Evolutionary conservation across 2,329 filamentous ascomycete genomes (phyloP), one percentile per base, ranked within the genome.

Genomic region (Pseudohalonectria lignicola): DNA sequence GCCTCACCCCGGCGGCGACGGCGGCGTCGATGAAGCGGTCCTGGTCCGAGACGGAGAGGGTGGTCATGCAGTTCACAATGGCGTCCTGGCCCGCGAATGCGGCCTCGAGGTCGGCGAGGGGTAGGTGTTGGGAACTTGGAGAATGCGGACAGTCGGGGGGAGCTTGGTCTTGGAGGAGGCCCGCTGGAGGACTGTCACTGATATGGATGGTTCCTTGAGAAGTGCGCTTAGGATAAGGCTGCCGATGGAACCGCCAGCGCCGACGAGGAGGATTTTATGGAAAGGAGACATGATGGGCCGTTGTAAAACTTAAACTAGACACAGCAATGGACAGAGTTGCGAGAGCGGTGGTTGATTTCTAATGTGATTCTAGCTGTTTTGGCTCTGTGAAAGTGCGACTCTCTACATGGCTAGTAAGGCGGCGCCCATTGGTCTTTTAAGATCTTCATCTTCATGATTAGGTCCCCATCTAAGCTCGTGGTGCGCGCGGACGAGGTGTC

Each of bases 21-120:
- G 70, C 65, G 1, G 72, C 74, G 40, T 76, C 67, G 37, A 76
- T 64, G 46, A 77, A 56, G 33, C 60, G 60, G 32, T 56, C 57
- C 45, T 78, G 71, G 1, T 65, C 53, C 13, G 17, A 56, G 5
- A 50, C 45, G 9, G 42, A 48, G 10, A 49, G 34, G 10, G 47
- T 45, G 0, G 50, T 49, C 36, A 76, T 62, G 17, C 66, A 60
- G 30, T 63, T 66, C 38, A 78, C 46, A 15, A 55, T 37, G 23
- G 44, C 50, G 39, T 55, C 51, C 28, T 52, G 47, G 16, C 45
- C 48, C 21, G 34, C 16, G 38, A 53, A 55, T 36, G 49, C 50
- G 8, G 42, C 31, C 30, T 44, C 31, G 8, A 53, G 49, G 5
- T 43, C 41, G 7, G 46, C 45, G 4, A 41, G 41, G 54, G 51